These are phyloP conservation scores for Podosphaera xanthii DNA, from an alignment of 2,329 filamentous ascomycete genomes.

Conservation along the genomic window DNA sequence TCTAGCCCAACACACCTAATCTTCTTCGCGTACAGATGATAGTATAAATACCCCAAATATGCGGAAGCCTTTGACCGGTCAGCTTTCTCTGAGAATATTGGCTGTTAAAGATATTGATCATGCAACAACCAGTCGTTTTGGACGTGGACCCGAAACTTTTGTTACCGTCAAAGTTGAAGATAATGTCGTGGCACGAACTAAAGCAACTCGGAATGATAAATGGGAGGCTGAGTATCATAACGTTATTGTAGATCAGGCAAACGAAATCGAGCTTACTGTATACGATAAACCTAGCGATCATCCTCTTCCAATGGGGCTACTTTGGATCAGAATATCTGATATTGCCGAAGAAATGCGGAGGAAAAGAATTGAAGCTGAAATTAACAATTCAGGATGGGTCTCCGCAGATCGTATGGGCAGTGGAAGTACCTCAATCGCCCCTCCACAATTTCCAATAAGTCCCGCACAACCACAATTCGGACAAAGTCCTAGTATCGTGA, in stretches of 20 bases:
- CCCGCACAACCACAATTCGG: slow-evolving; percentile 23
- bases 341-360: slow-evolving; percentile 93
- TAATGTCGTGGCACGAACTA: slow-evolving; percentile 69
- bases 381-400: slow-evolving; percentile 88
- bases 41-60: slow-evolving; percentile 89
- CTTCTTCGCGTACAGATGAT: slow-evolving; percentile 40
- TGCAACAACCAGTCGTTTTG: slow-evolving; percentile 59
- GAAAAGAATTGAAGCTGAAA: slow-evolving; percentile 90
- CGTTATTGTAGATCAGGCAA: slow-evolving; percentile 91
- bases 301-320: slow-evolving; percentile 74
- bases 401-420: slow-evolving; percentile 86
- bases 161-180: slow-evolving; percentile 95
- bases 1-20: slow-evolving; percentile 1
- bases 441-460: slow-evolving; percentile 35
- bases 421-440: slow-evolving; percentile 22
- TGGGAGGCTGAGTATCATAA: slow-evolving; percentile 86
- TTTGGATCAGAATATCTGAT: slow-evolving; percentile 92
- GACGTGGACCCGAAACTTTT: slow-evolving; percentile 80
- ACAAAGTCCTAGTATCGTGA: slow-evolving; percentile 17
- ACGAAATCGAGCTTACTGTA: slow-evolving; percentile 91
- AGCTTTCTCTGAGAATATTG: slow-evolving; percentile 66
- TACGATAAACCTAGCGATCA: slow-evolving; percentile 90
- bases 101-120: slow-evolving; percentile 91
- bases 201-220: slow-evolving; percentile 60
- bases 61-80: slow-evolving; percentile 84